Conservation (phyloP, 257 asterid genomes). For the Mentha longifolia region DNA sequence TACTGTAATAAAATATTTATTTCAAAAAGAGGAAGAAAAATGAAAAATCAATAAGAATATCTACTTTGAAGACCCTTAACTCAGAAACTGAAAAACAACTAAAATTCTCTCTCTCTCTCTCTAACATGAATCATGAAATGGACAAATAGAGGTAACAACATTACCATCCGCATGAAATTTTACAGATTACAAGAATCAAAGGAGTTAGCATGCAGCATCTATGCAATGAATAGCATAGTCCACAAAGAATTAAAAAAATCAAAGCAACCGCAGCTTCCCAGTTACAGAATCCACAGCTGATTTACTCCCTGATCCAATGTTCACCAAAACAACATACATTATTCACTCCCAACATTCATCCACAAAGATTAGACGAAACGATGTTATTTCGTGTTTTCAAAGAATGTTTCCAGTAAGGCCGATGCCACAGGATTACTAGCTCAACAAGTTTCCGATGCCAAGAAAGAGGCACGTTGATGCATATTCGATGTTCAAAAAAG, state of each 20-base stretch:
- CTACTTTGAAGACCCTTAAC: background rate
- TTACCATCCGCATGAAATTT: background rate
- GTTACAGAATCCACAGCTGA: constrained; percentile 85
- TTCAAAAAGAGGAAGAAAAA: background rate
- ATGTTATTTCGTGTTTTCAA: background rate
- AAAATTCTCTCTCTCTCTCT: too few species aligned
- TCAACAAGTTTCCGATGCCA: background rate
- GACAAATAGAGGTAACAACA: background rate
- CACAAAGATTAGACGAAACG: background rate
- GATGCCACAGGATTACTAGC: background rate
- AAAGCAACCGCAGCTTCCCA: constrained; percentile 84
- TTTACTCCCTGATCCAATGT: constrained; percentile 60
- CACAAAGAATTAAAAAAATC: constrained; percentile 15
- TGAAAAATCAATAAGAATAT: background rate
- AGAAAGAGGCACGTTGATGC: constrained; percentile 4
- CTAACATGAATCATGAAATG: too few species aligned
- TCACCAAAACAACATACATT: background rate
- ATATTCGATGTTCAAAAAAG: background rate
- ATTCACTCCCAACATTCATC: background rate
- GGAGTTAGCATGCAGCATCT: background rate
- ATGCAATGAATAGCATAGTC: too few species aligned
- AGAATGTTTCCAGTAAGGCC: too few species aligned
- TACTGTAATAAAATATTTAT: too few species aligned
- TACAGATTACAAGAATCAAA: too few species aligned
- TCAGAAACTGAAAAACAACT: too few species aligned